Evolutionary conservation across 208 protist genomes (phyloP), one percentile per base, ranked within the genome.

Genomic region (Leishmania turanica): DNA sequence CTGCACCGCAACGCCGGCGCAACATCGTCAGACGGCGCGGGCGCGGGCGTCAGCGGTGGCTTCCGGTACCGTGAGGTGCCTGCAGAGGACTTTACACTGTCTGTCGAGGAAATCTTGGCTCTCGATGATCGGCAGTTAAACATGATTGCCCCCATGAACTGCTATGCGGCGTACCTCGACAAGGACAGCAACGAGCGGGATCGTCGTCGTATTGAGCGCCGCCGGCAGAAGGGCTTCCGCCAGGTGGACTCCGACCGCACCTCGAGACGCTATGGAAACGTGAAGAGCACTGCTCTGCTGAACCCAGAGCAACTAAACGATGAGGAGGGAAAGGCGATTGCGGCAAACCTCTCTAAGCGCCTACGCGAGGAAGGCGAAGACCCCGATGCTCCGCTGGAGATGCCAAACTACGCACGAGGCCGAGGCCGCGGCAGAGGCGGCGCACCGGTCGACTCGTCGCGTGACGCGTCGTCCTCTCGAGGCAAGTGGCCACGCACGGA

Each of bases 71-170:
- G 93, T 70, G 79, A 93, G 75, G 96, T 98, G 24, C 83, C 86
- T 11, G 79, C 92, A 0, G 94, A 97, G 69, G 89, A 96, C 88
- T 97, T 97, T 78, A 95, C 91, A 6, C 86, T 98, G 47, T 91
- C 87, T 42, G 75, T 95, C 34, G 92, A 98, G 79, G 94, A 98
- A 49, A 97, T 98, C 54, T 90, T 98, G 40, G 83, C 90, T 6
- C 84, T 88, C 17, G 96, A 98, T 88, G 96, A 98, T 72, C 92
- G 96, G 0, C 93, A 96, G 80, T 91, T 98, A 45, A 98, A 98
- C 86, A 96, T 97, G 90, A 92, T 98, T 62, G 96, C 92, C 37
- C 96, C 96, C n/a, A 93, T 98, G 91, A 92, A 88, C 76, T 98
- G 94, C 86, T 98, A 98, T 83, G 94, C 96, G 1, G 91, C 96